A percentile compares a stretch with the other conserved stretches of the same genome.
phyloP scores from a whole-genome alignment of 83 land plant genomes.

The Diphasiastrum complanatum region DNA sequence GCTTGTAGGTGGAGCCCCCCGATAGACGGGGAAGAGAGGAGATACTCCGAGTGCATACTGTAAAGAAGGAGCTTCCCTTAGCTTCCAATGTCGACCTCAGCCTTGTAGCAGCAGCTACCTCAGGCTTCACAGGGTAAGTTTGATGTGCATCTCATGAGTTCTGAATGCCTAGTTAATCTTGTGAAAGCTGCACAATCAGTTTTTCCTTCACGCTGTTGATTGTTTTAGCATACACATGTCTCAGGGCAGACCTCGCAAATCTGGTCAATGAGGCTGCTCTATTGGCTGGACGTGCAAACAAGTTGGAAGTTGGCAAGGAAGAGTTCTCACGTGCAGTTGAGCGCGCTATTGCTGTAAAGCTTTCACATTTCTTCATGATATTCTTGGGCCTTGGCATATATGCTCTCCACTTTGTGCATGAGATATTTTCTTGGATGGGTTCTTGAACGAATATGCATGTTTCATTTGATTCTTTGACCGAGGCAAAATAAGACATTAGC shows the following conservation, averaged over 20 bases:
- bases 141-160: too few species aligned
- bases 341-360: constrained; percentile 74
- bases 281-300: constrained; percentile 81
- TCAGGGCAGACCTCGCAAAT: constrained; percentile 99
- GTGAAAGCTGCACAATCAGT: background rate
- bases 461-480: too few species aligned
- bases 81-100: constrained; percentile 63
- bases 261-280: constrained; percentile 99
- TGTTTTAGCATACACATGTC: constrained; percentile 3
- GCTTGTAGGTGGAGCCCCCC: constrained; percentile 86
- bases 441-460: too few species aligned
- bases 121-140: constrained; percentile 85
- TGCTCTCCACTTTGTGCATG: too few species aligned
- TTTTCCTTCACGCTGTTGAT: background rate
- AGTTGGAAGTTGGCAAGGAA: constrained; percentile 67
- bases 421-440: too few species aligned
- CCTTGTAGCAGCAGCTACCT: constrained; percentile 83
- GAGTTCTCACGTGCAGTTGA: constrained; percentile 96
- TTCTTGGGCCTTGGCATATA: too few species aligned
- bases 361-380: background rate
- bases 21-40: constrained; percentile 88
- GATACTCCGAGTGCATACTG: constrained; percentile 78
- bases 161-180: too few species aligned
- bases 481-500: too few species aligned
- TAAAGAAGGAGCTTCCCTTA: constrained; percentile 82